Conservation (phyloP, 352 stramenopile genomes). For the Pythium vanterpoolii region DNA sequence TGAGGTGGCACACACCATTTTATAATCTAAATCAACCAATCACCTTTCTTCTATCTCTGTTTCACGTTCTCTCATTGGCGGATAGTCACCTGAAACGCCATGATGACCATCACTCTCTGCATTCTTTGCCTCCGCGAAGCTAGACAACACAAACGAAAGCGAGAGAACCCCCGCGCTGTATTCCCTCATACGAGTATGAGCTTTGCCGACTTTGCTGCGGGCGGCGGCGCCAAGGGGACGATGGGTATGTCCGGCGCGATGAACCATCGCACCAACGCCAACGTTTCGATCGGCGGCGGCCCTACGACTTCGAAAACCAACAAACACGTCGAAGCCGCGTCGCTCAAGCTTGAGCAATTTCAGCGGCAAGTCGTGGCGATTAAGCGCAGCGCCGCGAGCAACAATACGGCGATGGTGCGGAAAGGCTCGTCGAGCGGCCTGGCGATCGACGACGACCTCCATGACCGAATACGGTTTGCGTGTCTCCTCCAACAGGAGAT, state of each 20-base stretch:
- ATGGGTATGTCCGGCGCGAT: slow-evolving; percentile 17
- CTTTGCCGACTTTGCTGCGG: slow-evolving; percentile 58
- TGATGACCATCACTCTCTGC: slow-evolving; percentile 19
- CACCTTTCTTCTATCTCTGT: not conserved
- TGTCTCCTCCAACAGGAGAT: slow-evolving; percentile 83
- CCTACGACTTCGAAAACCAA: slow-evolving; percentile 26
- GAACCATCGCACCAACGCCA: slow-evolving; percentile 5
- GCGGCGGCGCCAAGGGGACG: slow-evolving; percentile 18
- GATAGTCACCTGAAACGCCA: not conserved
- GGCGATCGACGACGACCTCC: slow-evolving; percentile 67
- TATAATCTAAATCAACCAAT: slow-evolving; percentile 11
- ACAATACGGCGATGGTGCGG: not conserved
- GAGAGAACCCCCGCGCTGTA: not conserved
- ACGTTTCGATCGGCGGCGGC: slow-evolving; percentile 18
- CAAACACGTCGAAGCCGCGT: slow-evolving; percentile 60
- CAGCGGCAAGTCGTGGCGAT: slow-evolving; percentile 79
- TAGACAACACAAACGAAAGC: not conserved
- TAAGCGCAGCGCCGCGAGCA: slow-evolving; percentile 45
- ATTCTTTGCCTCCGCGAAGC: slow-evolving; percentile 1
- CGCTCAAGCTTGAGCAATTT: slow-evolving; percentile 82
- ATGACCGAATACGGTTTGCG: slow-evolving; percentile 83
- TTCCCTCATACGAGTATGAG: slow-evolving; percentile 47
- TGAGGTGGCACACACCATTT: slow-evolving; percentile 7
- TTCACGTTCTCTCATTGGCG: slow-evolving; percentile 7
- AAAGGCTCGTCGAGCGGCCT: slow-evolving; percentile 10